Base-by-base conservation (phyloP, 345 rosid genomes). In the Gossypium arboreum region DNA sequence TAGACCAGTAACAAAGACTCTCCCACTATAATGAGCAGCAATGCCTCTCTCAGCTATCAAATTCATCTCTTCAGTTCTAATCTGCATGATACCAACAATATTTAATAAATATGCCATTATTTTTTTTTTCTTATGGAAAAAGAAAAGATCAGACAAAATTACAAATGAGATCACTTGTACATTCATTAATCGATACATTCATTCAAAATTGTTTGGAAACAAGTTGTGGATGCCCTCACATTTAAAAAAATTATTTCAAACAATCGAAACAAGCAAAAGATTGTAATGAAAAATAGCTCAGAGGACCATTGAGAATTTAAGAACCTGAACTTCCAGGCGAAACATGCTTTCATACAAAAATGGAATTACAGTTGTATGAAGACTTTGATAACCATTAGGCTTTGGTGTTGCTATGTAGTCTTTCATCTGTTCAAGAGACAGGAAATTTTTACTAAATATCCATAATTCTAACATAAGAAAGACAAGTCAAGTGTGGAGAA, bases 381-480 rank as follows among this genome's bases (percentile, higher is more conserved):
- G 94, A 87, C 99, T 93, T 86, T 95, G 99, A 74, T 95, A 95
- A 73, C 99, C 99, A 75, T 95, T 95, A 68, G 99, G 99, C 81
- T 95, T 95, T 7, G 98, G 92, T 71, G 99, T 95, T 12, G 99
- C 98, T 82, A 95, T 95, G 80, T 95, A 93, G 85, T 94, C 98
- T 84, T 95, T 95, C 85, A 93, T 89, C 99, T 95, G 85, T 73
- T 60, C 50, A 68, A 57, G 65, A 83, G 77, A 76, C 10, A 76
- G 62, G 78, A 7, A 71, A 22, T 17, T 52, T 43, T 62, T 25
- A 61, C 73, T 34, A 68, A 79, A 34, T 1, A 64, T 51, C 54
- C 39, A 29, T 22, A 74, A 60, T 8, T 8, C 59, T 57, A 70
- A 76, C 44, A 58, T 18, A 47, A 44, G 25, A 74, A 22, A 27